These are phyloP conservation scores for Paspalum notatum DNA, from an alignment of 176 grass and related monocot species.

Conservation along the genomic window DNA sequence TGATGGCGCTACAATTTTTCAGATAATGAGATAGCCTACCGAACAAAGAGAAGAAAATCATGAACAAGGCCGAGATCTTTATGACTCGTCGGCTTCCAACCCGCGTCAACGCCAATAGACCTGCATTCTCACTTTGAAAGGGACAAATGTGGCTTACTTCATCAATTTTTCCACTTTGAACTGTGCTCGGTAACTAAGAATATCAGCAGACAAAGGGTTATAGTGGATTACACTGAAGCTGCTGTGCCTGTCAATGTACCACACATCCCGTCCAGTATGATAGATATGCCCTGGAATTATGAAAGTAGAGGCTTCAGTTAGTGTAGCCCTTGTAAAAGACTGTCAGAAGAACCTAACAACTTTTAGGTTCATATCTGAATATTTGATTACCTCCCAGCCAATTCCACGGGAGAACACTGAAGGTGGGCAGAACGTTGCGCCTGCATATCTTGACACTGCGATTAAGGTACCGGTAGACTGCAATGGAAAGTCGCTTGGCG, in stretches of 20 bases:
- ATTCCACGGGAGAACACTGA: slow-evolving; percentile 81
- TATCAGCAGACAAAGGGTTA: slow-evolving; percentile 12
- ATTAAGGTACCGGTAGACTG: slow-evolving; percentile 93
- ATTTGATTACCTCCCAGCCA: slow-evolving; percentile 81
- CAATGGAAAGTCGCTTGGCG: background rate
- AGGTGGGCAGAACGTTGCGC: slow-evolving; percentile 81
- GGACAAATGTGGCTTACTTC: slow-evolving; percentile 13
- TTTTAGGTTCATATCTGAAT: background rate
- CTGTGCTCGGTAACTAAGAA: background rate
- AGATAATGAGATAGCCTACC: slow-evolving; percentile 40
- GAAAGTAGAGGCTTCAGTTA: slow-evolving; percentile 9
- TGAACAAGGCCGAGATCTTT: slow-evolving; percentile 80
- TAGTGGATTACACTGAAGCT: slow-evolving; percentile 80
- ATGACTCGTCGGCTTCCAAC: slow-evolving; percentile 91
- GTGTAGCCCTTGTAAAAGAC: background rate
- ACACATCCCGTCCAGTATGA: slow-evolving; percentile 81
- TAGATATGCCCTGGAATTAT: slow-evolving; percentile 72
- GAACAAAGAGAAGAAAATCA: slow-evolving; percentile 96
- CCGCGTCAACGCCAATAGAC: slow-evolving; percentile 76
- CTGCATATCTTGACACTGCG: slow-evolving; percentile 63
- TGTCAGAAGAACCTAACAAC: slow-evolving; percentile 7
- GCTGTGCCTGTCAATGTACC: slow-evolving; percentile 83
- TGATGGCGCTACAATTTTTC: slow-evolving; percentile 4
- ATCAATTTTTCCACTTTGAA: background rate
- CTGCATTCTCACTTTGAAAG: slow-evolving; percentile 81